Evolutionary conservation across 495 filamentous ascomycete genomes (phyloP), one percentile per base, ranked within the genome.

Genomic region (Hypoxylon intermedium): DNA sequence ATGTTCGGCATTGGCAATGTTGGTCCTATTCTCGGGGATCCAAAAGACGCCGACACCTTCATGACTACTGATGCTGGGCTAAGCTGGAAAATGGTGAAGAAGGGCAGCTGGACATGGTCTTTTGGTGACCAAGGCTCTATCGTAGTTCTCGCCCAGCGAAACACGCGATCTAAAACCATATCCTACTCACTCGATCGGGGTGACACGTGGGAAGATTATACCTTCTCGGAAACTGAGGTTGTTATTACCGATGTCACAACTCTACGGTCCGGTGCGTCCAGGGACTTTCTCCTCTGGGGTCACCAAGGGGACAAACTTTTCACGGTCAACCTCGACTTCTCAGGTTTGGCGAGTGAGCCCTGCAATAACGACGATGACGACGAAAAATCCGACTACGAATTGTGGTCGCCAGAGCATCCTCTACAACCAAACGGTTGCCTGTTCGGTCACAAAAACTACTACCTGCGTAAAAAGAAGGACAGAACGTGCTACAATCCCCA

Each of bases 1-100:
- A 92, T 97, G 86, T 85, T 99, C 68, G 95, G 82, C 4, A 80
- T 90, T 61, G 95, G 95, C 41, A 98, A 97, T 61, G 93, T 98
- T 23, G 95, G 95, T 20, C 80, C 87, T 30, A 76, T 79, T 31
- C 82, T 93, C 11, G 75, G 76, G 15, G 72, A 77, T 19, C 61
- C 72, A n/a, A 82, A 84, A 20, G 84, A 91, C 6, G 85, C 84
- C 33, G 86, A 91, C 66, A 98, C 93, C 0, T 99, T 91, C 78
- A 85, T 97, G 72, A 94, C 90, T 31, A 75, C 75, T 1, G 92
- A 99, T 71, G 94, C 87, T 30, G 95, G 95, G n/a, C 76, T 97
- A 53, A 86, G 77, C 23, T 99, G 95, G 95, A 88, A 81, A 37
- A 80, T 86, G 30, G 87, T 89, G 49, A 93, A 86, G 76, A 90